Base-by-base conservation (phyloP, 2,329 filamentous ascomycete species). In the Colletotrichum lindemuthianum region DNA sequence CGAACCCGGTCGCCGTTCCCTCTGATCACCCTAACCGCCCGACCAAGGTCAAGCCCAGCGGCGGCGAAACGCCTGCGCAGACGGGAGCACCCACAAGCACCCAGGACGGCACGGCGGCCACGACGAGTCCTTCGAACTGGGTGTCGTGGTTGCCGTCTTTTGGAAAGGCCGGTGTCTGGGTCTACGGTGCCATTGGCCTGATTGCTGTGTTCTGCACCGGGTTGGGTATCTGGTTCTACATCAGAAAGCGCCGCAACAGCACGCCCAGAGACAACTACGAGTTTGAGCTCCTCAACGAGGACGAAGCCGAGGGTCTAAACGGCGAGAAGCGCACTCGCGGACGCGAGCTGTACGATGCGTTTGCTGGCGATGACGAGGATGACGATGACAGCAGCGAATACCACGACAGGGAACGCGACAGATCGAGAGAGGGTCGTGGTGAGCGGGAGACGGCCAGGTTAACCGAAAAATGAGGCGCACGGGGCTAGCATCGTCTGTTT, bases 321-420 rank as follows among this genome's bases (percentile, higher is more conserved):
- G 79, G 75, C 54, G 81, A 81, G 75, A 85, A 79, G 78, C 83
- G 86, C 69, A 83, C 84, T 55, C 77, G 92, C 16, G 96, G 93
- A 2, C 93, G 95, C 34, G 95, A 98, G 80, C 81, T 99, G 48
- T 99, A 99, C 76, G 96, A 99, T 81, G 96, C 96, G 5, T 99
- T 99, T 83, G 96, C 96, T 0, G 94, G 92, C 13, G 95, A 93
- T 56, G 88, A 86, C 66, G 85, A 86, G 32, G 95, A 95, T 63
- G 94, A 83, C 60, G 82, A 82, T 37, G 78, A 80, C 43, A 80
- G 79, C 5, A 75, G 72, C 49, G 81, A 81, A 12, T 81, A 82
- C 41, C 61, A 64, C 59, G 63, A 68, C 47, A 39, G 70, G 70
- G 53, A 63, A 24, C 63, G 51, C 33, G 70, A 73, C 45, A 70